Conservation (phyloP, 2,329 filamentous ascomycete genomes). For the Talaromyces islandicus region DNA sequence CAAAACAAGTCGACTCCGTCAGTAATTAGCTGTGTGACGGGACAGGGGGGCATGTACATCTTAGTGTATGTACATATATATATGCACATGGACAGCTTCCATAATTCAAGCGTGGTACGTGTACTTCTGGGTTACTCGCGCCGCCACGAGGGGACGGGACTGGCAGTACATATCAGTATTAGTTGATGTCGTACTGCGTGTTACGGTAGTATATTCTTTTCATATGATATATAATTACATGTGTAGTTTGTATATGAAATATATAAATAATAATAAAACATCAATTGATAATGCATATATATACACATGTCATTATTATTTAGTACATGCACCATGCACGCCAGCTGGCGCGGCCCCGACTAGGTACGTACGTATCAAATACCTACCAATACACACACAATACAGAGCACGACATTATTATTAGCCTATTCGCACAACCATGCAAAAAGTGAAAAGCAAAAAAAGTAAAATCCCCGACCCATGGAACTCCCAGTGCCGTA, state of each 20-base stretch:
- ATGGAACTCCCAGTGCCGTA: too few species aligned
- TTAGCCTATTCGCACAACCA: too few species aligned
- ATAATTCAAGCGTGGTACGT: too few species aligned
- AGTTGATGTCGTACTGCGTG: not conserved
- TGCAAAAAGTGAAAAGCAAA: too few species aligned
- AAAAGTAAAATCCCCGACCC: not conserved
- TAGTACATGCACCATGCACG: not conserved
- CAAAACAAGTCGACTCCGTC: not conserved
- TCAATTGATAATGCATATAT: not conserved
- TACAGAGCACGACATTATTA: not conserved
- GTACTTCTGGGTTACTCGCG: too few species aligned
- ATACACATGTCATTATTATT: not conserved
- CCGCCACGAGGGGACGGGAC: not conserved
- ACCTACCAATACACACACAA: not conserved
- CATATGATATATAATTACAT: not conserved
- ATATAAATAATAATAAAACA: too few species aligned
- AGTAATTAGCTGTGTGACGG: not conserved
- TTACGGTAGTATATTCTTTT: too few species aligned
- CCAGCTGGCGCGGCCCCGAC: not conserved
- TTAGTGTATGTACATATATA: not conserved
- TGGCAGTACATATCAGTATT: not conserved
- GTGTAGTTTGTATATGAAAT: too few species aligned
- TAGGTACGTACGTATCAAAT: too few species aligned
- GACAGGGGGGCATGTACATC: too few species aligned
- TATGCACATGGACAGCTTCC: not conserved